Conservation (phyloP, 495 filamentous ascomycete genomes). For the Hypoxylon perforatum region DNA sequence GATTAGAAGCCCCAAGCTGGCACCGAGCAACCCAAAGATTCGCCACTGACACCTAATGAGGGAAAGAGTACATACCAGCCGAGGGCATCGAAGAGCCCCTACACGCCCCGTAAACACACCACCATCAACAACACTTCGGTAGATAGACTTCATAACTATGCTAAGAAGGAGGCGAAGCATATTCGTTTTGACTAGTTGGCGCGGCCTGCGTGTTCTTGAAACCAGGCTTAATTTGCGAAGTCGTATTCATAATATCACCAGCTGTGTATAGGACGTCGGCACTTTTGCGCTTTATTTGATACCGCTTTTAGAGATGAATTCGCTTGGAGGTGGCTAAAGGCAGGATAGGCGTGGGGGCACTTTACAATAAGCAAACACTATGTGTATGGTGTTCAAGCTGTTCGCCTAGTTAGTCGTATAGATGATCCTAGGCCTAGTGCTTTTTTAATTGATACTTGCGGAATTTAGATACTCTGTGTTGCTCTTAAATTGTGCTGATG, state of each 20-base stretch:
- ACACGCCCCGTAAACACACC: background rate
- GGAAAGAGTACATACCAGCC: background rate
- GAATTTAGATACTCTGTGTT: no score
- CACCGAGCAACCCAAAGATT: background rate
- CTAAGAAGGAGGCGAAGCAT: slow-evolving; percentile 4
- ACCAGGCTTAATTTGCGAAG: background rate
- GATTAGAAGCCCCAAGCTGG: slow-evolving; percentile 61
- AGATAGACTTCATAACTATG: background rate
- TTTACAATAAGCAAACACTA: no score
- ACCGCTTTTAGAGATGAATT: background rate
- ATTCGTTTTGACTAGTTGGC: slow-evolving; percentile 5
- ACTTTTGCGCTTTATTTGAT: background rate
- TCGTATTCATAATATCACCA: background rate
- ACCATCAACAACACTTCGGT: background rate
- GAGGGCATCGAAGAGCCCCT: background rate
- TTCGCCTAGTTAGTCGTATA: no score
- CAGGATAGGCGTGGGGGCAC: no score
- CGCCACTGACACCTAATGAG: background rate
- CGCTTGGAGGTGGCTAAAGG: no score
- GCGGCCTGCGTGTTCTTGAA: background rate
- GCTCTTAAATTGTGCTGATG: no score
- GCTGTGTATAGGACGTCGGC: background rate
- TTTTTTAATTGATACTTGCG: no score
- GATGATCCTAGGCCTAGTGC: no score
- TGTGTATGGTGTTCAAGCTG: no score